phyloP scores from a whole-genome alignment of 495 filamentous ascomycete genomes.

The Hypoxylon fragiforme region DNA sequence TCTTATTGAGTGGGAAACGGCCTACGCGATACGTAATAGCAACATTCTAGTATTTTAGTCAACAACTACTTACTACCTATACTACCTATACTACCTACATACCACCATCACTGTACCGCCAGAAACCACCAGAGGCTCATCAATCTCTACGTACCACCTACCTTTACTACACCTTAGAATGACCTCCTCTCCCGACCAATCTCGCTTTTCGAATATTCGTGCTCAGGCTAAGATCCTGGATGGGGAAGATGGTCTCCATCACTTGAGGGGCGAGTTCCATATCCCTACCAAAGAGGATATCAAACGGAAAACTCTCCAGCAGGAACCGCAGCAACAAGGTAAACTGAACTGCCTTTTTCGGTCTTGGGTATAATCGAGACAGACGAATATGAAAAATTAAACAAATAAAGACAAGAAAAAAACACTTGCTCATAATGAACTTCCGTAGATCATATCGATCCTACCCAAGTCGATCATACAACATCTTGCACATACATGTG shows the following conservation, averaged over 20 bases:
- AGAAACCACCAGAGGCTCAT: not conserved
- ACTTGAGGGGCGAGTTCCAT: slow-evolving; percentile 75
- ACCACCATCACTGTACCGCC: not conserved
- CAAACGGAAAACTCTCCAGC: slow-evolving; percentile 62
- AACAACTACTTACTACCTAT: not conserved
- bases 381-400: no score
- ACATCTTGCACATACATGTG: slow-evolving; percentile 78
- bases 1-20: not conserved
- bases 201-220: slow-evolving; percentile 55
- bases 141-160: not conserved
- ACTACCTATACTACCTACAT: not conserved
- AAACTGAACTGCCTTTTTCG: slow-evolving; percentile 16
- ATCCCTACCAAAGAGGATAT: slow-evolving; percentile 82
- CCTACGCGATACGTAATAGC: not conserved
- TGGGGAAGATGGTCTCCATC: slow-evolving; percentile 65
- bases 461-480: slow-evolving; percentile 30
- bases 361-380: slow-evolving; percentile 9
- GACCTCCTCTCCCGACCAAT: slow-evolving; percentile 34
- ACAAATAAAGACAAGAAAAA: no score
- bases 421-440: slow-evolving; percentile 25
- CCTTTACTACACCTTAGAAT: slow-evolving; percentile 17
- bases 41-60: not conserved
- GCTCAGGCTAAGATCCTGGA: slow-evolving; percentile 58
- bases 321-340: slow-evolving; percentile 27
- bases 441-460: slow-evolving; percentile 40